These are phyloP conservation scores for Mycotypha africana DNA, from an alignment of 371 early-diverging fungal genomes.

Conservation along the genomic window DNA sequence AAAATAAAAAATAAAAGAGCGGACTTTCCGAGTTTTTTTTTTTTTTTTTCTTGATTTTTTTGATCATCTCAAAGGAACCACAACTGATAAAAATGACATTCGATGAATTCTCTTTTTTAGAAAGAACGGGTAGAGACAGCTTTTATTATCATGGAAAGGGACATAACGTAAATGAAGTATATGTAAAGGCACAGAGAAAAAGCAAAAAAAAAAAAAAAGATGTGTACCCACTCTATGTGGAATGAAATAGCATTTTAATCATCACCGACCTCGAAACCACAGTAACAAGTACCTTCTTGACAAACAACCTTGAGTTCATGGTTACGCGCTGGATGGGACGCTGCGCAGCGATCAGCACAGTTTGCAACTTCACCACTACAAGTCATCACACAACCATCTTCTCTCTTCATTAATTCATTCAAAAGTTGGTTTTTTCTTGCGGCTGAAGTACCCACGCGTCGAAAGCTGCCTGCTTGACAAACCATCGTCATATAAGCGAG, in stretches of 20 bases:
- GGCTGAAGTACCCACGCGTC: background rate
- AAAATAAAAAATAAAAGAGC: background rate
- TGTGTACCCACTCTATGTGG: background rate
- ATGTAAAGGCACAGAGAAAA: no score
- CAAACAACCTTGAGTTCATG: slow-evolving; percentile 7
- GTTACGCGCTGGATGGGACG: background rate
- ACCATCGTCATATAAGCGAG: no score
- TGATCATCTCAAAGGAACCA: no score
- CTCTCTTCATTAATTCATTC: background rate
- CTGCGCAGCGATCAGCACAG: slow-evolving; percentile 2
- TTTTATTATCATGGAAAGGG: no score
- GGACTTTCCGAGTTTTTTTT: no score
- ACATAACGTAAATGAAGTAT: no score
- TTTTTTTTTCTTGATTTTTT: no score
- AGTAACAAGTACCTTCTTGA: slow-evolving; percentile 8
- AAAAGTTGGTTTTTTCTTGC: background rate
- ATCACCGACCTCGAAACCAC: slow-evolving; percentile 8
- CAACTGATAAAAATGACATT: no score
- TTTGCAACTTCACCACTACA: background rate
- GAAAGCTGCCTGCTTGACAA: slow-evolving; percentile 9
- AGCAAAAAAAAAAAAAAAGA: background rate
- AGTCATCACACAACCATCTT: slow-evolving; percentile 8
- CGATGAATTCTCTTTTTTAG: no score
- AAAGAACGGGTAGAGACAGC: no score
- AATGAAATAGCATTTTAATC: background rate